Base-by-base conservation (phyloP, 2,329 filamentous ascomycete species). In the Furcasterigmium sp. region DNA sequence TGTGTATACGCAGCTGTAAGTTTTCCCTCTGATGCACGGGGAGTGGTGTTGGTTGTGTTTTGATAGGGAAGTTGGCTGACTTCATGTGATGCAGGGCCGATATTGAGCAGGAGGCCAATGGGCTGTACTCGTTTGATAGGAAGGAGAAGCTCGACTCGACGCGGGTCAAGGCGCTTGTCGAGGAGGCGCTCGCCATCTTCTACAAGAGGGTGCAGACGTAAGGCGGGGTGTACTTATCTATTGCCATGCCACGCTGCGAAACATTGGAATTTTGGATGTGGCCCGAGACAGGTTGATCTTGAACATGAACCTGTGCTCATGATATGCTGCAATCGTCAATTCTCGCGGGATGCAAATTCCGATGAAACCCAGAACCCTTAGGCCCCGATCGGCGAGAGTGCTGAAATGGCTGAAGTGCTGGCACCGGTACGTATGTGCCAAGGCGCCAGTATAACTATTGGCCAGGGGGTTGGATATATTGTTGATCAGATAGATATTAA, bases 71-170 rank as follows among this genome's bases (percentile, higher is more conserved):
- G 19, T 21, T n/a, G 4, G 19, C n/a, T 44, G 17, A 41, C 35
- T 55, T 54, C 48, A 40, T 1, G 18, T 2, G 9, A 21, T 13
- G 11, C 34, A 73, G 69, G 29, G 69, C 69, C 44, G 75, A 80
- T 53, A 80, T 85, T 41, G 81, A 85, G 59, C 81, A 85, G 53
- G 82, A 85, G 54, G 77, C 79, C 28, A 85, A 86, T 51, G 82
- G 82, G 0, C 53, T 85, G 19, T 85, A 84, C 51, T 75, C 79
- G 1, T 82, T 75, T 49, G 74, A 84, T 47, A 70, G 82, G 1
- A 67, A 70, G 51, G 73, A 74, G 46, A 85, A 85, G 62, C 63
- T 85, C 34, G 72, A 78, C n/a, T 65, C 75, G 0, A 58, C 55
- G 1, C 72, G 72, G 48, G 73, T 85, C 20, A 82, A 72, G 62